Evolutionary conservation across 352 stramenopile species (phyloP).

Genomic region (Phytophthora nicotianae): DNA sequence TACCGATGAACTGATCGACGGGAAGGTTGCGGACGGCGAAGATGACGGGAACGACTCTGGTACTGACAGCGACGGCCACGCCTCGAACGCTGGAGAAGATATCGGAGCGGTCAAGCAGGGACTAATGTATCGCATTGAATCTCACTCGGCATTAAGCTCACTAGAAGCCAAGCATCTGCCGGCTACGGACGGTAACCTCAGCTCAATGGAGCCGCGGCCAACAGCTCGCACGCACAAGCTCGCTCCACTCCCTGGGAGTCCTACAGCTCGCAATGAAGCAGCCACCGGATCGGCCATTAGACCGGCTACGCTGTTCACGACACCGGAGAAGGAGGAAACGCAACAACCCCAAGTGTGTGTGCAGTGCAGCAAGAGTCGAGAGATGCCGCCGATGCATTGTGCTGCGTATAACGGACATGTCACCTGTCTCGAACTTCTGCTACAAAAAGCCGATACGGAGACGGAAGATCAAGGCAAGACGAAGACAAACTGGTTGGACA

Average conservation of each 20-base stretch:
- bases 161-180: constrained; percentile 46
- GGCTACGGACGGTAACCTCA: not conserved
- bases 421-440: constrained; percentile 44
- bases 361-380: constrained; percentile 48
- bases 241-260: constrained; percentile 26
- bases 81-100: constrained; percentile 1
- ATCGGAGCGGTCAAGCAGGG: constrained; percentile 9
- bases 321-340: constrained; percentile 21
- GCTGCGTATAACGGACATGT: constrained; percentile 61
- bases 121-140: constrained; percentile 68
- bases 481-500: constrained; percentile 42
- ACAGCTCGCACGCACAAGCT: constrained; percentile 35
- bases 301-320: constrained; percentile 8
- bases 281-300: constrained; percentile 7
- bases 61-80: constrained; percentile 30
- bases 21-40: constrained; percentile 53
- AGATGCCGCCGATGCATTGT: constrained; percentile 64
- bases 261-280: constrained; percentile 12
- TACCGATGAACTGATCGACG: constrained; percentile 63
- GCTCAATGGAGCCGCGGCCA: constrained; percentile 8
- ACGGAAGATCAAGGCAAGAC: constrained; percentile 12
- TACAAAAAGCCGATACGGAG: constrained; percentile 14
- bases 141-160: constrained; percentile 64
- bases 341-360: constrained; percentile 26
- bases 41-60: constrained; percentile 50